Percentiles rank a stretch among this genome's conserved stretches.
Conservation (phyloP, 2,329 filamentous ascomycete species). For the Chaetomium globosum region DNA sequence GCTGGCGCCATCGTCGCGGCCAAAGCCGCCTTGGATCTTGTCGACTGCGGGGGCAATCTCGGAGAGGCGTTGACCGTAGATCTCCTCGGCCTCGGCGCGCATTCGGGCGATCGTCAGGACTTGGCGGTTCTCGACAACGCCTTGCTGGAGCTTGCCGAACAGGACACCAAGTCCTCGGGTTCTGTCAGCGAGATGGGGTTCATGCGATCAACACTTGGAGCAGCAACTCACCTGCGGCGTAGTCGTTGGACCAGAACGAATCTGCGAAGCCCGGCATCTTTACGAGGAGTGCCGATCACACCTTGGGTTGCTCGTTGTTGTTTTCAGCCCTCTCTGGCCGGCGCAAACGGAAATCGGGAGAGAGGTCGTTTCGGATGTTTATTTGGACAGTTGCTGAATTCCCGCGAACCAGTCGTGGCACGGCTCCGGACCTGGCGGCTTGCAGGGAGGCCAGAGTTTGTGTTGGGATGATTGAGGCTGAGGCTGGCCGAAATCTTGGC, state of each 20-base stretch:
- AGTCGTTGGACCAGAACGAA: conserved; percentile 98
- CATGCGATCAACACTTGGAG: conserved; percentile 2
- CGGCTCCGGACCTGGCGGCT: conserved; percentile 18
- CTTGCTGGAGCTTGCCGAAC: conserved; percentile 95
- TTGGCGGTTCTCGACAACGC: conserved; percentile 92
- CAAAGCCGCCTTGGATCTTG: conserved; percentile 80
- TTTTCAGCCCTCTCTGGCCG: background rate
- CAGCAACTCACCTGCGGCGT: conserved; percentile 74
- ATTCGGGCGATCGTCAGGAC: conserved; percentile 86
- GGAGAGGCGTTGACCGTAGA: conserved; percentile 77
- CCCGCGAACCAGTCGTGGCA: conserved; percentile 20
- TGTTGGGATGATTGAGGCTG: conserved; percentile 31
- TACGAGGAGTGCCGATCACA: conserved; percentile 40
- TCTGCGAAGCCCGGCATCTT: conserved; percentile 86
- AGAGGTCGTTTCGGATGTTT: background rate
- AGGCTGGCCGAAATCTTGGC: conserved; percentile 22
- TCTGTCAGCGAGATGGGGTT: conserved; percentile 29
- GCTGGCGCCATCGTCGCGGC: conserved; percentile 90
- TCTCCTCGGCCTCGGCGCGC: conserved; percentile 93
- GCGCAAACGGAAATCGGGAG: background rate
- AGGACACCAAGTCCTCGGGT: conserved; percentile 78
- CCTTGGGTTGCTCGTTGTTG: background rate
- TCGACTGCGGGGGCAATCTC: conserved; percentile 83
- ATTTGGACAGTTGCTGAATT: background rate
- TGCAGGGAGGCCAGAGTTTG: conserved; percentile 31